phyloP scores from a whole-genome alignment of 441 rosid genomes.

The Syzygium malaccense region DNA sequence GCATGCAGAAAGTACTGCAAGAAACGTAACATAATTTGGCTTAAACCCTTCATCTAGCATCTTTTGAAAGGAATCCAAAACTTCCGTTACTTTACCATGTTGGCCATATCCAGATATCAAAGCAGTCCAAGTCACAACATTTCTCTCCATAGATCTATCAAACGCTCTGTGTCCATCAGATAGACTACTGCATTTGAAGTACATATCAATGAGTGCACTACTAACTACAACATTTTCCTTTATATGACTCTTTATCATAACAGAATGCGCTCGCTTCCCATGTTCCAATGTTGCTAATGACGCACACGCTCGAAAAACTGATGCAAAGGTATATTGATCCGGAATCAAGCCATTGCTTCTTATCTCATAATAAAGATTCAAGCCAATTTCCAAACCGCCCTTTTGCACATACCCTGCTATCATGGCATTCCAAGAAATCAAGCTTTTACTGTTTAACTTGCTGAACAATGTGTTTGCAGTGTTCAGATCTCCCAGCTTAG shows the following conservation, averaged over 20 bases:
- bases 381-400: constrained; percentile 23
- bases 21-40: constrained; percentile 66
- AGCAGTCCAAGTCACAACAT: constrained; percentile 69
- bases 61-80: constrained; percentile 51
- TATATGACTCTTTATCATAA: constrained; percentile 45
- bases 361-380: constrained; percentile 23
- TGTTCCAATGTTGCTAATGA: constrained; percentile 52
- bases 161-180: constrained; percentile 49
- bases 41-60: constrained; percentile 57
- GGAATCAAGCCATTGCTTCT: constrained; percentile 38
- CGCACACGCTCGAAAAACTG: constrained; percentile 68
- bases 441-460: constrained; percentile 16
- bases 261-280: constrained; percentile 58
- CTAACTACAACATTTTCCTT: constrained; percentile 48
- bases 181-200: constrained; percentile 71
- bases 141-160: constrained; percentile 28
- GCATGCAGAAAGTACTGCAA: constrained; percentile 78
- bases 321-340: constrained; percentile 71
- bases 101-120: constrained; percentile 76
- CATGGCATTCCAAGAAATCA: constrained; percentile 50
- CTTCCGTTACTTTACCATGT: constrained; percentile 60
- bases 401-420: constrained; percentile 42
- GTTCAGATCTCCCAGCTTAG: constrained; percentile 42
- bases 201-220: constrained; percentile 80
- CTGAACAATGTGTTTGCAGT: constrained; percentile 33